Evolutionary conservation across 768 basidiomycete genomes (phyloP).

Genomic region (Dacryopinax primogenitus): DNA sequence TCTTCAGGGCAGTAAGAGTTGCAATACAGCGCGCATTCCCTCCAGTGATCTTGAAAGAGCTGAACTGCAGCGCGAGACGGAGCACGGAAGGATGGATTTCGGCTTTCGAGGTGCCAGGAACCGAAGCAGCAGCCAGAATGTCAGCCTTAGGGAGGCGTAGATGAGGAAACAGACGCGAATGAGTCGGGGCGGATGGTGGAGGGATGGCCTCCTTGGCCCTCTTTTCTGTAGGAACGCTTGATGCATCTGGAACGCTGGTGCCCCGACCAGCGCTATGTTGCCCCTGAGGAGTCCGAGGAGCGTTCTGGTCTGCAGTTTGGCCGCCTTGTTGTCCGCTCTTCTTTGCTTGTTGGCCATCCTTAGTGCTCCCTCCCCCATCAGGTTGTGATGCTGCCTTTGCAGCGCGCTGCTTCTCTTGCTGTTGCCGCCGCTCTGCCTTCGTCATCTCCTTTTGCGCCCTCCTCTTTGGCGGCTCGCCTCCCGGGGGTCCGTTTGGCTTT

Average conservation of each 20-base stretch:
- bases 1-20: slow-evolving; percentile 81
- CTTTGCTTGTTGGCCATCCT: slow-evolving; percentile 10
- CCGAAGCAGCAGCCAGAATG: neutral
- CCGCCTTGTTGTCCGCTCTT: slow-evolving; percentile 10
- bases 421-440: slow-evolving; percentile 65
- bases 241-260: neutral
- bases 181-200: neutral
- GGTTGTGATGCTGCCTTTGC: slow-evolving; percentile 49
- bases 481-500: neutral
- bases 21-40: slow-evolving; percentile 94
- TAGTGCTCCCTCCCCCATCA: slow-evolving; percentile 13
- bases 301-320: neutral
- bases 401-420: slow-evolving; percentile 67
- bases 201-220: neutral
- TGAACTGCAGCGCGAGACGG: slow-evolving; percentile 76
- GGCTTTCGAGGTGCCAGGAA: slow-evolving; percentile 39
- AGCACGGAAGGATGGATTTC: slow-evolving; percentile 85
- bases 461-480: slow-evolving; percentile 22
- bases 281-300: neutral
- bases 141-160: slow-evolving; percentile 50
- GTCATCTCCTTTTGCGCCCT: slow-evolving; percentile 57
- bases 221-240: slow-evolving; percentile 4
- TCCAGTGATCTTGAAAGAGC: slow-evolving; percentile 83
- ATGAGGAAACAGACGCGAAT: slow-evolving; percentile 61
- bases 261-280: neutral